These are phyloP conservation scores for Testicularia cyperi DNA, from an alignment of 1,284 basidiomycete genomes.

Conservation along the genomic window DNA sequence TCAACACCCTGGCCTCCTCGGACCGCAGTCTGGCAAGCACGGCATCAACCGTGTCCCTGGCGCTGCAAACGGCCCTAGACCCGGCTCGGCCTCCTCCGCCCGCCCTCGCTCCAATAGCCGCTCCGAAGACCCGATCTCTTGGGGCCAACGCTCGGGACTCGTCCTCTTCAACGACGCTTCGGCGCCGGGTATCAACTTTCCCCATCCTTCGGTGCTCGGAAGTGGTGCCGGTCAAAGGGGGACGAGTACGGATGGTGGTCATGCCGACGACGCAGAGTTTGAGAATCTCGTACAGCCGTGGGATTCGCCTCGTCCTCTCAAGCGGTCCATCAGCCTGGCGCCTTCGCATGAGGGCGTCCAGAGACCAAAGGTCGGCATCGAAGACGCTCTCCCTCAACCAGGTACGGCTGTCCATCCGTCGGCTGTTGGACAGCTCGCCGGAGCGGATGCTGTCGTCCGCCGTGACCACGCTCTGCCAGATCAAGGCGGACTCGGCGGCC, in stretches of 20 bases:
- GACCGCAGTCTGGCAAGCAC: too few relatives aligned
- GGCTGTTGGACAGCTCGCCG: too few relatives aligned
- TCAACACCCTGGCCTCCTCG: constrained; percentile 6
- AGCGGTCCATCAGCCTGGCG: constrained; percentile 7
- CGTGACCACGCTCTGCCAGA: too few relatives aligned
- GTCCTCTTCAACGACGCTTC: constrained; percentile 15
- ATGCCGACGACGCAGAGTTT: neutral
- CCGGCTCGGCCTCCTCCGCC: neutral
- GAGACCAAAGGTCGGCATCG: neutral
- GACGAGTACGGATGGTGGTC: neutral
- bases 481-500: neutral
- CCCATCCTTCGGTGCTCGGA: constrained; percentile 12
- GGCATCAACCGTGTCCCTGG: too few relatives aligned
- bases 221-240: neutral
- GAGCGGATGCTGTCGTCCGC: too few relatives aligned
- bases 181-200: constrained; percentile 23
- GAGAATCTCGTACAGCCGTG: constrained; percentile 27
- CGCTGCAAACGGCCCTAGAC: constrained; percentile 2
- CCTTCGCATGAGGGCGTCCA: neutral
- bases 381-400: neutral
- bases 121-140: constrained; percentile 4
- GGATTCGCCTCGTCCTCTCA: constrained; percentile 11
- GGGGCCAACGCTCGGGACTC: constrained; percentile 5
- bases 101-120: constrained; percentile 20
- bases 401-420: too few relatives aligned